phyloP scores from a whole-genome alignment of 345 rosid species.

The Moricandia arvensis region DNA sequence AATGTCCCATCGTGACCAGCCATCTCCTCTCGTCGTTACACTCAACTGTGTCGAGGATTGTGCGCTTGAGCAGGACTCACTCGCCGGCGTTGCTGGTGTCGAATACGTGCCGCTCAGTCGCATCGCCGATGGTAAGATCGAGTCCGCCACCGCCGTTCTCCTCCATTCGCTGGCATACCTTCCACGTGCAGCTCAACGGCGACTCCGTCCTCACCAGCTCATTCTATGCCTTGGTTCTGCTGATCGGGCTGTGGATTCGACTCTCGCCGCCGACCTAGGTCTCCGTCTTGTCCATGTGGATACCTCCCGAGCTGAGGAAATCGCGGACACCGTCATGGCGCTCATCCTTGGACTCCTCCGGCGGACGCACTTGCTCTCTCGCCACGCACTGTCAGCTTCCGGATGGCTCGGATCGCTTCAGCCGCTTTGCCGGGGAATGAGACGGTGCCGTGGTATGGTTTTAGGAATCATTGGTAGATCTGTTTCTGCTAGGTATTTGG shows the following conservation, averaged over 20 bases:
- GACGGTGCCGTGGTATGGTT: slow-evolving; percentile 93
- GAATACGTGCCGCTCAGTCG: slow-evolving; percentile 95
- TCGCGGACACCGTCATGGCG: slow-evolving; percentile 98
- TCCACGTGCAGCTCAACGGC: slow-evolving; percentile 99
- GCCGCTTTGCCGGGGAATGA: slow-evolving; percentile 94
- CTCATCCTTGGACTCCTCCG: slow-evolving; percentile 91
- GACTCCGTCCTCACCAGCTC: slow-evolving; percentile 94
- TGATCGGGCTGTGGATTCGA: slow-evolving; percentile 88
- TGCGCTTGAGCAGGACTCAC: slow-evolving; percentile 71
- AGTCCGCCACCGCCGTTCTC: slow-evolving; percentile 84
- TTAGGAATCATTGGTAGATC: slow-evolving; percentile 94
- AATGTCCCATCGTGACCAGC: slow-evolving; percentile 52
- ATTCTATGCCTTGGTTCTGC: slow-evolving; percentile 92
- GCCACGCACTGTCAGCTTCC: slow-evolving; percentile 81
- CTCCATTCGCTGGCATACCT: slow-evolving; percentile 92
- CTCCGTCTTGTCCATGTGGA: slow-evolving; percentile 92
- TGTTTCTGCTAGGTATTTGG: slow-evolving; percentile 75
- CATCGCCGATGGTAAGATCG: slow-evolving; percentile 84
- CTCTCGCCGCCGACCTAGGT: slow-evolving; percentile 88
- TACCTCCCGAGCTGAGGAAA: slow-evolving; percentile 90
- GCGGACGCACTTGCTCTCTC: slow-evolving; percentile 83
- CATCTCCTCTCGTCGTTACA: slow-evolving; percentile 62
- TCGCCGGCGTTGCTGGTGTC: slow-evolving; percentile 74
- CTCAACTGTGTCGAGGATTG: slow-evolving; percentile 96
- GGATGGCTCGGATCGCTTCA: slow-evolving; percentile 97